These are phyloP conservation scores for Forsythia suspensa DNA, from an alignment of 257 asterid genomes.

Conservation along the genomic window DNA sequence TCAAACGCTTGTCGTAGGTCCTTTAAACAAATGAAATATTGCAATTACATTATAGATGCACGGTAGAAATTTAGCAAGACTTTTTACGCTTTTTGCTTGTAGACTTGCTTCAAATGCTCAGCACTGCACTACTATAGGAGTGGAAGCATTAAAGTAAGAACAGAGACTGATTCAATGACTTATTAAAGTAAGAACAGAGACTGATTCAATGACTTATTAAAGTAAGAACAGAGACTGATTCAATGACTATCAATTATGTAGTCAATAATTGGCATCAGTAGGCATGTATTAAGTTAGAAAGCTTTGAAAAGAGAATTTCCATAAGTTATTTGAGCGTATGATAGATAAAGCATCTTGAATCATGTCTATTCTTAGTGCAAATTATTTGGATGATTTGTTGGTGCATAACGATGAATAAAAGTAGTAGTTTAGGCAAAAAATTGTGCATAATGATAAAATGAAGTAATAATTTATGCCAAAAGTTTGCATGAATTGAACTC, in stretches of 20 bases:
- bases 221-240: background rate
- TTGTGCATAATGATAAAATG: background rate
- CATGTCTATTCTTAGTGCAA: background rate
- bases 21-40: slow-evolving; percentile 44
- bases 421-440: background rate
- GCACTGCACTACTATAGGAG: background rate
- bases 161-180: background rate
- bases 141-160: background rate
- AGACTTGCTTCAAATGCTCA: background rate
- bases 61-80: background rate
- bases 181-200: background rate
- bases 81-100: background rate
- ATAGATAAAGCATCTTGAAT: background rate
- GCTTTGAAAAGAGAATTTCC: background rate
- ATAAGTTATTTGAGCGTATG: background rate
- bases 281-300: background rate
- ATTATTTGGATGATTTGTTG: background rate
- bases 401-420: background rate
- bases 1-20: slow-evolving; percentile 67
- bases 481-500: background rate
- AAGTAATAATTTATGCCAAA: background rate
- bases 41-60: slow-evolving; percentile 12
- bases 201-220: too few relatives aligned
- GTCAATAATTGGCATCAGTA: background rate
- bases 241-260: background rate